phyloP scores from a whole-genome alignment of 805 yeast genomes.

The Kodamaea sagamina region DNA sequence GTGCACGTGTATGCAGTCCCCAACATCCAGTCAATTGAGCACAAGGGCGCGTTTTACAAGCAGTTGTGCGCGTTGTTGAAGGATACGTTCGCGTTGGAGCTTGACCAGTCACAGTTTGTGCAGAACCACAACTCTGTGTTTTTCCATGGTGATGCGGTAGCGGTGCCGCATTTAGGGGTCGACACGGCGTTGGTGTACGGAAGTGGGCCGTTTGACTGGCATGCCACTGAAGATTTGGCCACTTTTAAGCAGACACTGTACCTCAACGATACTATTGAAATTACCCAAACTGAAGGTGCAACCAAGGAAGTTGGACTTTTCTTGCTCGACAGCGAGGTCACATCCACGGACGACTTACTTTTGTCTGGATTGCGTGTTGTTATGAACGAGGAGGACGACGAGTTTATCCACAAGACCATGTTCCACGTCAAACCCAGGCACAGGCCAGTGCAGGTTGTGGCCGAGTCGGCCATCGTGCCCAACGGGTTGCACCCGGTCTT shows the following conservation, averaged over 20 bases:
- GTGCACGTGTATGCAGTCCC: conserved; percentile 36
- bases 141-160: conserved; percentile 19
- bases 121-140: conserved; percentile 30
- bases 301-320: conserved; percentile 42
- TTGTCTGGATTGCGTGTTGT: conserved; percentile 39
- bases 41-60: conserved; percentile 24
- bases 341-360: conserved; percentile 36
- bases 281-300: conserved; percentile 6
- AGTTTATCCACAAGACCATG: conserved; percentile 34
- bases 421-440: conserved; percentile 46
- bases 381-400: conserved; percentile 17
- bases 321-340: conserved; percentile 26
- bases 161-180: neutral
- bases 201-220: conserved; percentile 8
- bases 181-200: conserved; percentile 1
- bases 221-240: conserved; percentile 1
- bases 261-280: conserved; percentile 1
- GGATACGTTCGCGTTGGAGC: conserved; percentile 2
- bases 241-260: conserved; percentile 3
- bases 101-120: conserved; percentile 1
- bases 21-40: conserved; percentile 9
- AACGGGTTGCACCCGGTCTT: conserved; percentile 44
- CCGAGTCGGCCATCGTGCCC: conserved; percentile 12
- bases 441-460: conserved; percentile 16
- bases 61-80: conserved; percentile 17